Evolutionary conservation across 306 rosid species (phyloP).

Genomic region (Quercus agrifolia): DNA sequence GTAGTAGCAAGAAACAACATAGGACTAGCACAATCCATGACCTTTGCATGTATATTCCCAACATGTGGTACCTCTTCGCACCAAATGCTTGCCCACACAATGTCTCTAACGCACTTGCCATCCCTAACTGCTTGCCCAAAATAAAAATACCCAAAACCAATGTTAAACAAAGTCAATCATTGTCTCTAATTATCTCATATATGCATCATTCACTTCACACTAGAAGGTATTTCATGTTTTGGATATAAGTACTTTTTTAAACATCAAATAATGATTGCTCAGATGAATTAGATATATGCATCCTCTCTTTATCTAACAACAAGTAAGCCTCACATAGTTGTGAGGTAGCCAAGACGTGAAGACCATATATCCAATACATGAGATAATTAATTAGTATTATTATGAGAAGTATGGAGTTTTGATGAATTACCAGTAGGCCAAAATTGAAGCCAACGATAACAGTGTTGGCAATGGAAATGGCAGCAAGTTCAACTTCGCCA

Average conservation of each 20-base stretch:
- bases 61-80: conserved; percentile 30
- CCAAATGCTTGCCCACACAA: conserved; percentile 46
- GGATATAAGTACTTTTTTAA: no score
- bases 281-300: not conserved
- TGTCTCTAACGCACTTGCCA: conserved; percentile 47
- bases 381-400: no score
- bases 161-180: not conserved
- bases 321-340: no score
- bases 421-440: conserved; percentile 57
- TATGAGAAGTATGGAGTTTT: not conserved
- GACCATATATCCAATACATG: not conserved
- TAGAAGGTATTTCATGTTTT: no score
- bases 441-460: conserved; percentile 79
- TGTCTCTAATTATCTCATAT: no score
- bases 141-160: not conserved
- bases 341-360: not conserved
- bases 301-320: no score
- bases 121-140: conserved; percentile 27
- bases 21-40: conserved; percentile 37
- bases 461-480: conserved; percentile 72
- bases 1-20: conserved; percentile 19
- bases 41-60: conserved; percentile 37
- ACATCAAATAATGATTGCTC: no score
- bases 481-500: conserved; percentile 62
- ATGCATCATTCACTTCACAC: no score